Percentiles rank a stretch among this genome's conserved stretches.
Evolutionary conservation across 1,284 basidiomycete species (phyloP).

Genomic region (Sanghuangporus sanghuang): DNA sequence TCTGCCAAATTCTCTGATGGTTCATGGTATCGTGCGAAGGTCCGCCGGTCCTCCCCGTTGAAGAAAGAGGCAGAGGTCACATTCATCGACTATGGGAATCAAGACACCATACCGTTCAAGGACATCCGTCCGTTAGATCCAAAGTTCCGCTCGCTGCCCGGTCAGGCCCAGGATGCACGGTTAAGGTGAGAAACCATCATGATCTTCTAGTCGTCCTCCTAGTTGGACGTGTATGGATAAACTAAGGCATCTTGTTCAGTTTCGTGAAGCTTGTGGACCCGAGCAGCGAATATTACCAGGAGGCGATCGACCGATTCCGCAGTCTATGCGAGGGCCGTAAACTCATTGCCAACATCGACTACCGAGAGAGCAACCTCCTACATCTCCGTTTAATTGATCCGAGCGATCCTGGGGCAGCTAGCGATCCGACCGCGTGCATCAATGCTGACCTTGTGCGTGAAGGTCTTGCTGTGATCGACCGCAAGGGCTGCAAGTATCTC

Average conservation of each 20-base stretch:
- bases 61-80: conserved; percentile 88
- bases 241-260: conserved; percentile 34
- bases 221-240: too few relatives aligned
- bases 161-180: conserved; percentile 79
- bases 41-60: conserved; percentile 72
- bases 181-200: conserved; percentile 45
- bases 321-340: conserved; percentile 82
- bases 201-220: too few relatives aligned
- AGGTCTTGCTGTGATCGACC: conserved; percentile 75
- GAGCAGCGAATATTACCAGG: conserved; percentile 79
- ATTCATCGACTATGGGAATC: conserved; percentile 88
- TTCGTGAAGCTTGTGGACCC: conserved; percentile 79
- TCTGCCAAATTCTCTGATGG: conserved; percentile 89
- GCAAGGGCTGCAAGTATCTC: conserved; percentile 73
- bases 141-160: conserved; percentile 80
- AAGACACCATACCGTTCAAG: conserved; percentile 74
- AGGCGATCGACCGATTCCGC: conserved; percentile 83
- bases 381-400: conserved; percentile 90
- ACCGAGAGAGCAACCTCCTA: conserved; percentile 69
- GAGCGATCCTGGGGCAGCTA: conserved; percentile 56
- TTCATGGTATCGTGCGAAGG: conserved; percentile 90
- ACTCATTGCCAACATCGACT: conserved; percentile 86
- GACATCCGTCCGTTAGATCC: conserved; percentile 79
- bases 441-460: conserved; percentile 81
- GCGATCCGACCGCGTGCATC: conserved; percentile 72